Base-by-base conservation (phyloP, 768 basidiomycete species). In the Porphyrellus cyaneotinctus region DNA sequence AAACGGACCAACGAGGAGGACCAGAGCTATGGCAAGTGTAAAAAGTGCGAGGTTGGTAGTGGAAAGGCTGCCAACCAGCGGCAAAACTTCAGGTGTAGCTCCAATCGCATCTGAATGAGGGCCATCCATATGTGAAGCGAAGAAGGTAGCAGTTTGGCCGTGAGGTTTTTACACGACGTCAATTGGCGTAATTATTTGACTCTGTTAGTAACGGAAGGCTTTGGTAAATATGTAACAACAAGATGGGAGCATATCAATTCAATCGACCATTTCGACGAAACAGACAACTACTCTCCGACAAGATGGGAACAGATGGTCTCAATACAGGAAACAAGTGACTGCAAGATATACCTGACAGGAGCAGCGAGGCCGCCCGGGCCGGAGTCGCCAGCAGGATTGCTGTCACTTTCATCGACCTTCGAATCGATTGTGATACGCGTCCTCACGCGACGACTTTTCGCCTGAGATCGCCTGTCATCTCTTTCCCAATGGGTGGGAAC, bases 1-100 rank as follows among this genome's bases (percentile, higher is more conserved):
- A 38, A 58, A 72, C 77, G 52, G 36, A 83, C 81, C 66, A 48
- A 73, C 65, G 28, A 80, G 43, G 23, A 78, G 59, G 10, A 79
- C 46, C 20, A 78, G 44, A 7, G 80, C 80, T 17, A 77, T 56
- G 32, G 66, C 52, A 1, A 82, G 61, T 7, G 84, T 79, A 17
- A 71, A 72, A 17, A 78, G 26, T 2, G 69, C 52, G 36, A 81
- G 54, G 32, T 69, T 71, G 43, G 64, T 66, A n/a, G 78, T 62
- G 1, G 75, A 70, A 23, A 80, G 67, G 6, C 65, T 60, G 0
- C 73, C 58, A 18, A 70, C 59, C 2, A 75, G 52, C 1, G 72
- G 67, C 0, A 70, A 47, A 7, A 75, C 68, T 55, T 78, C 75
- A 1, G 77, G 74, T 6, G 43, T 59, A 17, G 56, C 43, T 7